These are phyloP conservation scores for Cercospora zeina DNA, from an alignment of 2,329 filamentous ascomycete genomes.

Conservation along the genomic window DNA sequence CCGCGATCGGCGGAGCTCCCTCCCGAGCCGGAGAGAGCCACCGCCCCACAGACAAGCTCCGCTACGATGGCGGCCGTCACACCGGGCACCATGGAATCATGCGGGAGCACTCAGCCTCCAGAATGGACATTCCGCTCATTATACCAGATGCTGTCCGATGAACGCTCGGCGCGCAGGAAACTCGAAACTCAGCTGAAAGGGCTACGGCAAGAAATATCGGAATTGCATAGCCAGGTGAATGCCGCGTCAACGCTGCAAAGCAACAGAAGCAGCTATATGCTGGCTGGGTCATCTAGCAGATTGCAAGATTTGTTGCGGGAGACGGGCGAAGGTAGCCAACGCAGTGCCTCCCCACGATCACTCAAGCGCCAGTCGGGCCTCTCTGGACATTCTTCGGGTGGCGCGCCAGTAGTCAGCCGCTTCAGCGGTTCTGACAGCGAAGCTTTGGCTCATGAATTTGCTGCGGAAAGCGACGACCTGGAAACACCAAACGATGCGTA, in stretches of 20 bases:
- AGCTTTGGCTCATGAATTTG: conserved; percentile 15
- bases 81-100: conserved; percentile 1
- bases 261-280: conserved; percentile 34
- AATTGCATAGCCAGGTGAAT: conserved; percentile 38
- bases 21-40: conserved; percentile 1
- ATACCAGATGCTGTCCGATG: conserved; percentile 43
- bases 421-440: conserved; percentile 36
- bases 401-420: conserved; percentile 24
- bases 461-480: conserved; percentile 24
- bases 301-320: conserved; percentile 35
- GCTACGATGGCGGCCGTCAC: conserved; percentile 22
- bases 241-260: conserved; percentile 28
- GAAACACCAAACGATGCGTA: conserved; percentile 34
- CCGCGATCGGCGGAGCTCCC: conserved; percentile 7
- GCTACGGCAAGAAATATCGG: conserved; percentile 36
- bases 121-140: conserved; percentile 40
- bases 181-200: conserved; percentile 38
- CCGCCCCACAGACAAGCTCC: conserved; percentile 12
- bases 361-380: conserved; percentile 19
- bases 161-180: conserved; percentile 41
- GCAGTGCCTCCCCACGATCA: conserved; percentile 19
- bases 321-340: conserved; percentile 29
- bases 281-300: conserved; percentile 30
- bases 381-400: conserved; percentile 18
- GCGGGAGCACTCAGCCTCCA: conserved; percentile 18